Conservation (phyloP, 2,329 filamentous ascomycete genomes). For the Bertia moriformis region DNA sequence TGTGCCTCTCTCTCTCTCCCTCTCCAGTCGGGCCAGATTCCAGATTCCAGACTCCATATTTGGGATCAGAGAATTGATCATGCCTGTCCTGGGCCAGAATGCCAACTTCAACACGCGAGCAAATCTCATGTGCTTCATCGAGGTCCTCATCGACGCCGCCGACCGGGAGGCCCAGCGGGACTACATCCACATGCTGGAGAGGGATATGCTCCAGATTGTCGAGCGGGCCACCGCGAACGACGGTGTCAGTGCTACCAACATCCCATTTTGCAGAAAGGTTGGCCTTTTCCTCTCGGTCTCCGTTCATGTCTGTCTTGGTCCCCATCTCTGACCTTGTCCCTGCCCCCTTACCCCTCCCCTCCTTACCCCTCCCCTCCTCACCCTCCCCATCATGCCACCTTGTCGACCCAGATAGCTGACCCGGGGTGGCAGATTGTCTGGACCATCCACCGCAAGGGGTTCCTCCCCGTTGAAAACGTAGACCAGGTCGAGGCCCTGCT, state of each 20-base stretch:
- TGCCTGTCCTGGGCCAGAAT: slow-evolving; percentile 25
- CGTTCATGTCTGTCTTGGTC: neutral
- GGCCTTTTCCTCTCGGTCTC: slow-evolving; percentile 11
- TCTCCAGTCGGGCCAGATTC: too few relatives aligned
- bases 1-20: neutral
- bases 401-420: too few relatives aligned
- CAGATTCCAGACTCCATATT: too few relatives aligned
- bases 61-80: too few relatives aligned
- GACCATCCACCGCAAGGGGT: slow-evolving; percentile 9
- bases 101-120: slow-evolving; percentile 93
- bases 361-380: slow-evolving; percentile 3
- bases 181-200: slow-evolving; percentile 87
- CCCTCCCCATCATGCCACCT: too few relatives aligned
- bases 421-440: slow-evolving; percentile 6
- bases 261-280: slow-evolving; percentile 78
- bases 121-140: slow-evolving; percentile 99
- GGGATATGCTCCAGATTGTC: slow-evolving; percentile 80
- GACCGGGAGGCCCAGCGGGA: slow-evolving; percentile 60
- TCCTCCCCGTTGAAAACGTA: slow-evolving; percentile 7
- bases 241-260: slow-evolving; percentile 78
- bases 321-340: too few relatives aligned
- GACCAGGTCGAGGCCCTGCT: slow-evolving; percentile 7
- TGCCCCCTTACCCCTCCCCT: slow-evolving; percentile 1
- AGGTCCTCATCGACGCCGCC: slow-evolving; percentile 80
- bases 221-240: slow-evolving; percentile 81